Base-by-base conservation (phyloP, 1,139 yeast species). In the Taphrina betulina region DNA sequence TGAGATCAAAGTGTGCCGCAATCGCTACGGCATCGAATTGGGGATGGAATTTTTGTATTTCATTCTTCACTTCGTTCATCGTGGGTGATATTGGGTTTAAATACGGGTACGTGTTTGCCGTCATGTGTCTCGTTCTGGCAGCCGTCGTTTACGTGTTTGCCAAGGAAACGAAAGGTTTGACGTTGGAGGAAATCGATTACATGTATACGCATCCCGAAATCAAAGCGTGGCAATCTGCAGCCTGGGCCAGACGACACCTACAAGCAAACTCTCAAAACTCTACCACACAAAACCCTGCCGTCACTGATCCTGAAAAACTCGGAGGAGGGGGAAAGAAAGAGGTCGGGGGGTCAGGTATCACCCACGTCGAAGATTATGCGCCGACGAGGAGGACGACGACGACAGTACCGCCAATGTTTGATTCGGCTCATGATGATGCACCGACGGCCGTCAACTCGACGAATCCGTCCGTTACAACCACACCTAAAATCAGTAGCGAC, bases 1-100 rank as follows among this genome's bases (percentile, higher is more conserved):
- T 85, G 63, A 79, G 92, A 72, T 80, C 89, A 31, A 83, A 85
- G 73, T 87, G 88, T 60, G 84, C 86, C 75, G 82, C 90, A 44
- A 72, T 86, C 55, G 83, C 90, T 53, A 75, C 80, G 42, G 85
- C 87, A 23, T 43, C 19, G 33, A 86, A 85, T 72, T 86, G 95
- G 95, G 61, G 83, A 43, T 81, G 83, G 73, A 88, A 88, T 66
- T 85, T 85, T 75, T 78, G 81, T 58, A 83, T 85, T 70, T 83
- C 89, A 1, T 78, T 82, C 72, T 79, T 80, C 66, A 83, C 90
- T 37, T 88, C 92, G 42, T 83, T 83, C 68, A 76, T 85, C 65
- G 75, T 77, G 44, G 82, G 80, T n/a, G 77, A 26, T 66, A 72
- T 83, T 62, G 82, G 84, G 24, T 75, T 81, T 54, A 82, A 79